Base-by-base conservation (phyloP, 2,329 filamentous ascomycete genomes). In the Diplocarpon rosae region DNA sequence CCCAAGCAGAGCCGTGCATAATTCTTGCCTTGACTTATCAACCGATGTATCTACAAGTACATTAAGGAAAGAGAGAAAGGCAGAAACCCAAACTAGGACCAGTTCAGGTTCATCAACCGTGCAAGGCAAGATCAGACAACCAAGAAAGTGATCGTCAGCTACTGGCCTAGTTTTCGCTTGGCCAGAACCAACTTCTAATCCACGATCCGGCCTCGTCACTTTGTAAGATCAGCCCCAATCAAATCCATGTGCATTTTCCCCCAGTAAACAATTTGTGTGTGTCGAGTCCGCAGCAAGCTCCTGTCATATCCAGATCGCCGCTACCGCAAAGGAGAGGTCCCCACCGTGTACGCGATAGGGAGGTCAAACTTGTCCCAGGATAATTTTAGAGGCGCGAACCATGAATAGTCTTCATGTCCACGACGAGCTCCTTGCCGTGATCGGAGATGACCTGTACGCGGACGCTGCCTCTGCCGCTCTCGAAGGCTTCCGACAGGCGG, bases 341-440 rank as follows among this genome's bases (percentile, higher is more conserved):
- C 49, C 51, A 48, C 52, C 49, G 47, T 45, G 37, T 41, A 45
- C n/a, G n/a, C n/a, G n/a, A n/a, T n/a, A n/a, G n/a, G n/a, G n/a
- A 45, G 33, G 30, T 41, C 32, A 45, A 41, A 33, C 24, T 17
- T 15, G 37, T 29, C 37, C 8, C 14, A 46, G 20, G 4, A 4
- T 24, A 7, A 24, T 24, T 7, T 24, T 7, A 10, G n/a, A 32
- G n/a, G 61, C 74, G 75, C 56, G 77, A 80, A 63, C 77, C 78
- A 72, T 98, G 92, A 65, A 96, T 85, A 64, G 94, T 85, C 85
- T 95, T 96, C 80, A 93, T 92, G 78, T 98, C 92, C 59, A 98
- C 92, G 59, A 85, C 89, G 63, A 98, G 80, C 80, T 98, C 92
- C 62, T 83, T 80, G 60, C 88, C 89, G 61, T 83, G 76, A 69